These are phyloP conservation scores for Oemleria cerasiformis DNA, from an alignment of 306 rosid genomes.

Conservation along the genomic window DNA sequence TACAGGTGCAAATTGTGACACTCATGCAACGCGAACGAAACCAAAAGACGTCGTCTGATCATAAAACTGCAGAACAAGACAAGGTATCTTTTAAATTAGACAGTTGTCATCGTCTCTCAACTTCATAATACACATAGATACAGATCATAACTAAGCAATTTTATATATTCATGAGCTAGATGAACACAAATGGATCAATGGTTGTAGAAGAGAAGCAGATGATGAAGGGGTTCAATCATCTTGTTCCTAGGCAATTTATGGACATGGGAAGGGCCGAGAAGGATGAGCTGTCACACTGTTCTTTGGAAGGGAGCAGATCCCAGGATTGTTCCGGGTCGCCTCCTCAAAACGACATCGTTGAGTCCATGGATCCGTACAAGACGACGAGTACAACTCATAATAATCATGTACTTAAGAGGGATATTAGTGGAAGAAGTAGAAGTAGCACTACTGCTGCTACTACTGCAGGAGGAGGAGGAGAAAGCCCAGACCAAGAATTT, in stretches of 20 bases:
- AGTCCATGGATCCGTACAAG: conserved; percentile 30
- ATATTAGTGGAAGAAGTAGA: conserved; percentile 17
- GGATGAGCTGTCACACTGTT: conserved; percentile 24
- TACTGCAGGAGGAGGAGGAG: conserved; percentile 14
- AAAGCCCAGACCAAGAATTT: conserved; percentile 10
- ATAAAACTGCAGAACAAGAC: conserved; percentile 13
- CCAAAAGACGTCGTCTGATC: background rate
- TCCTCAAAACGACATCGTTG: conserved; percentile 28
- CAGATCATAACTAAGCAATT: background rate
- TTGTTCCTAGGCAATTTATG: conserved; percentile 31
- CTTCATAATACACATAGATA: background rate
- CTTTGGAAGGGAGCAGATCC: conserved; percentile 28
- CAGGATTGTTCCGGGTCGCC: conserved; percentile 16
- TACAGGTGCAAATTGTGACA: conserved; percentile 34
- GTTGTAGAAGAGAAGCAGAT: conserved; percentile 32
- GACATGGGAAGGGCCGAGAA: conserved; percentile 31
- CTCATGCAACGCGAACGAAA: conserved; percentile 27
- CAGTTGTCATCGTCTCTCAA: too few species aligned
- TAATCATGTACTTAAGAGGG: background rate
- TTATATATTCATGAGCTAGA: background rate
- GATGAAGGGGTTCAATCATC: conserved; percentile 17
- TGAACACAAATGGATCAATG: conserved; percentile 25
- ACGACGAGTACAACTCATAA: background rate
- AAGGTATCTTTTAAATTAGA: conserved; percentile 8
- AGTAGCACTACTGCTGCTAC: background rate